Percentiles rank a stretch among this genome's conserved stretches.
Evolutionary conservation across 176 grass and related monocot genomes (phyloP).

Genomic region (Musa acuminata): DNA sequence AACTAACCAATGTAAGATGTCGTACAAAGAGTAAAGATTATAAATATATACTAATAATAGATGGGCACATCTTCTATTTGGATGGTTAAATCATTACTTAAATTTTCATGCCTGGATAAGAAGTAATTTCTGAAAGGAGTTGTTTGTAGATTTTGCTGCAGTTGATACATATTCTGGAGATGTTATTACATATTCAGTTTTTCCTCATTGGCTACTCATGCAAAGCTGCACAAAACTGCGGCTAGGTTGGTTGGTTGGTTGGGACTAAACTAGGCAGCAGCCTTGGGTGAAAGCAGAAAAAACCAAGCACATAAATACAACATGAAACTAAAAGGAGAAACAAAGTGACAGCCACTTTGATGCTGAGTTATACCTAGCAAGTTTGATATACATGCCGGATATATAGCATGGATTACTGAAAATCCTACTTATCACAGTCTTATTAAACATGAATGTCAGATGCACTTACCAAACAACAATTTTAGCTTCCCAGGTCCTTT

Average conservation of each 20-base stretch:
- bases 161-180: background rate
- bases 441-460: background rate
- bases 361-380: background rate
- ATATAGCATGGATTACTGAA: background rate
- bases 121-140: background rate
- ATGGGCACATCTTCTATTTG: background rate
- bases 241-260: background rate
- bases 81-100: background rate
- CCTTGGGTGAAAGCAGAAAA: background rate
- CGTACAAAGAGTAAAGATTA: background rate
- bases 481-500: conserved; percentile 89
- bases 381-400: no score
- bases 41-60: background rate
- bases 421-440: background rate
- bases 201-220: background rate
- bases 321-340: background rate
- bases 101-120: background rate
- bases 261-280: background rate
- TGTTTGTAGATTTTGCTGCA: background rate
- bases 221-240: background rate
- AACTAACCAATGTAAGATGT: background rate
- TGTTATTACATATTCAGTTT: background rate
- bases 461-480: conserved; percentile 78
- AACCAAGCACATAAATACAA: background rate
- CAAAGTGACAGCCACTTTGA: background rate